Evolutionary conservation across 352 stramenopile species (phyloP), one percentile per base, ranked within the genome.

Genomic region (Pythium periplocum): DNA sequence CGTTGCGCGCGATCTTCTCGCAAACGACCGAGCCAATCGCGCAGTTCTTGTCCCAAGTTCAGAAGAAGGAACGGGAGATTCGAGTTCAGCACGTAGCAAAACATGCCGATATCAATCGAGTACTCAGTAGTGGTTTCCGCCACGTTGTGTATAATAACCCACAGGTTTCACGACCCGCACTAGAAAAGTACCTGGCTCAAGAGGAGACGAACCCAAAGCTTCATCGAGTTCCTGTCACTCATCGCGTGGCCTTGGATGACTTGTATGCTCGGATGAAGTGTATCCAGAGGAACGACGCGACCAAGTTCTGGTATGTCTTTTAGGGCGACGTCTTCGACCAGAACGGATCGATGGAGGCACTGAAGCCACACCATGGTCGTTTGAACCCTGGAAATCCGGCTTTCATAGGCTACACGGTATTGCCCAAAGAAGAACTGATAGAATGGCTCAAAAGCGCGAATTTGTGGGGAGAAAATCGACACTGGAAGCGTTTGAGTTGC

Each of bases 101-200:
- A 45, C 53, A 69, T n/a, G 4, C 4, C 6, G 6, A 40, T 11
- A 51, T 43, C 1, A 68, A 78, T 12, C 30, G 48, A 11, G 67
- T 66, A 4, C 68, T 80, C 1, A 64, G 57, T 48, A 50, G 67
- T 36, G 67, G 55, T 2, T 79, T 83, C 32, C 75, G 69, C 59
- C 75, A 61, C 32, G 67, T 78, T 44, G 67, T 83, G 30, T 83
- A 72, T 52, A 75, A 73, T 31, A 75, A 78, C 33, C 49, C 66
- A 4, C 37, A 51, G 11, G 12, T 78, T 4, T 59, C 61, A 10
- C 61, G 66, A 0, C 17, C 53, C 0, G 45, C 55, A 3, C 55
- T 83, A 6, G 61, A 67, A 43, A 11, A 10, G 2, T 73, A 79
- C 47, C 48, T 78, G 3, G 53, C 35, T 10, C n/a, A 39, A 3